These are phyloP conservation scores for Nannizzia gypsea DNA, from an alignment of 2,329 filamentous ascomycete species.

Conservation along the genomic window DNA sequence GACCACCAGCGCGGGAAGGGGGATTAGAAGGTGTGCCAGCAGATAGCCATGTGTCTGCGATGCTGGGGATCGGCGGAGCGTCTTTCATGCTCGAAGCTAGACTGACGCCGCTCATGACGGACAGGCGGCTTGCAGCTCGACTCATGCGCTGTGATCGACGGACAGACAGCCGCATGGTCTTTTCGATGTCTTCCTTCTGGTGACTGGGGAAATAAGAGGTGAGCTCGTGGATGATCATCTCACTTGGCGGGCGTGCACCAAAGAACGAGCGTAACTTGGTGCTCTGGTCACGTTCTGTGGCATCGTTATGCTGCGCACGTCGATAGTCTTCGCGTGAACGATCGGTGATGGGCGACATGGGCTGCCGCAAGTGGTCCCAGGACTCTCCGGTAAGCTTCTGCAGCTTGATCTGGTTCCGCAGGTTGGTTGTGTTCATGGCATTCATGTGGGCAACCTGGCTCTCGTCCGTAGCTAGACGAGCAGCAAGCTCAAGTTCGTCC, in stretches of 20 bases:
- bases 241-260: slow-evolving; percentile 82
- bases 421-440: slow-evolving; percentile 50
- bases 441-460: slow-evolving; percentile 59
- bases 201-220: slow-evolving; percentile 97
- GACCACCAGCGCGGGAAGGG: slow-evolving; percentile 34
- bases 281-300: slow-evolving; percentile 15
- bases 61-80: slow-evolving; percentile 87
- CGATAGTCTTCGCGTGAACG: slow-evolving; percentile 38
- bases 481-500: slow-evolving; percentile 74
- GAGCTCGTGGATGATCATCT: slow-evolving; percentile 91
- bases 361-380: slow-evolving; percentile 74
- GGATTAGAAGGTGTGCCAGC: slow-evolving; percentile 40
- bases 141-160: slow-evolving; percentile 82
- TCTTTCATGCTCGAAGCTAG: slow-evolving; percentile 85
- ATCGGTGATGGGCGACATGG: slow-evolving; percentile 59
- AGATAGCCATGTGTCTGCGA: slow-evolving; percentile 77
- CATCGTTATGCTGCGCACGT: slow-evolving; percentile 17
- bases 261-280: slow-evolving; percentile 55
- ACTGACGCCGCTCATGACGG: slow-evolving; percentile 86
- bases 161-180: slow-evolving; percentile 85
- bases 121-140: slow-evolving; percentile 82
- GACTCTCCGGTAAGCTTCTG: slow-evolving; percentile 81
- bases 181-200: slow-evolving; percentile 84
- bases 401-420: slow-evolving; percentile 73
- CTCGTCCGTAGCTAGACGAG: slow-evolving; percentile 81